phyloP scores from a whole-genome alignment of 768 basidiomycete genomes.

The Rickenella mellea region DNA sequence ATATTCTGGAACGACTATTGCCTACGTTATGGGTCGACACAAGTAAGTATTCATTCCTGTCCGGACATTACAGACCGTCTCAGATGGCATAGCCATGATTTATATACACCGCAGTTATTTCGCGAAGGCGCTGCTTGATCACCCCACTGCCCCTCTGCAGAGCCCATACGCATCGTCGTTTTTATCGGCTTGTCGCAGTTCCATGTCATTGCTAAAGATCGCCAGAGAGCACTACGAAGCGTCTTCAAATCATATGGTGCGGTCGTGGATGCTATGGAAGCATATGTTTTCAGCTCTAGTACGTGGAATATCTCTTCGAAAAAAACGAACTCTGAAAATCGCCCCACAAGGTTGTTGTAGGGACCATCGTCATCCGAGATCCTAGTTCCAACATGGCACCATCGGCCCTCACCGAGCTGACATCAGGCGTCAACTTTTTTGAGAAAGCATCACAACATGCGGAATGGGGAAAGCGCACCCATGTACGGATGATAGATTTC shows the following conservation, averaged over 20 bases:
- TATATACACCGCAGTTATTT: conserved; percentile 64
- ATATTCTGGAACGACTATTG: too few relatives aligned
- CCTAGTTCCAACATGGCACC: conserved; percentile 60
- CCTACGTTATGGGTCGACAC: conserved; percentile 45
- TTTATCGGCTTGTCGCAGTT: conserved; percentile 53
- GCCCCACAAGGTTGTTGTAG: conserved; percentile 44
- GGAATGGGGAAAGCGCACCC: conserved; percentile 21
- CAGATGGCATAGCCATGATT: conserved; percentile 34
- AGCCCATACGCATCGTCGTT: conserved; percentile 59
- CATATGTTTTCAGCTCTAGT: conserved; percentile 68
- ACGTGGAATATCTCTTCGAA: conserved; percentile 15
- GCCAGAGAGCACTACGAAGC: conserved; percentile 56
- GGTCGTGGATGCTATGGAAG: conserved; percentile 66
- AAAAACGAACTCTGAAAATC: neutral
- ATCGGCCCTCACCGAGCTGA: conserved; percentile 57
- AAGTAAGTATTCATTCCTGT: conserved; percentile 27
- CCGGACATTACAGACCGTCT: neutral
- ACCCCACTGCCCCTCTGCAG: conserved; percentile 56
- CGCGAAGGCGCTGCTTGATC: conserved; percentile 61
- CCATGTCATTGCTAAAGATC: conserved; percentile 57
- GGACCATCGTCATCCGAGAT: conserved; percentile 66
- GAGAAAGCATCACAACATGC: conserved; percentile 45
- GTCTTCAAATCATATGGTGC: conserved; percentile 51
- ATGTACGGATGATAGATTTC: conserved; percentile 35
- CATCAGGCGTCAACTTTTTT: conserved; percentile 55